Evolutionary conservation across 2,329 filamentous ascomycete species (phyloP), one percentile per base, ranked within the genome.

Genomic region (Didymella sp.): DNA sequence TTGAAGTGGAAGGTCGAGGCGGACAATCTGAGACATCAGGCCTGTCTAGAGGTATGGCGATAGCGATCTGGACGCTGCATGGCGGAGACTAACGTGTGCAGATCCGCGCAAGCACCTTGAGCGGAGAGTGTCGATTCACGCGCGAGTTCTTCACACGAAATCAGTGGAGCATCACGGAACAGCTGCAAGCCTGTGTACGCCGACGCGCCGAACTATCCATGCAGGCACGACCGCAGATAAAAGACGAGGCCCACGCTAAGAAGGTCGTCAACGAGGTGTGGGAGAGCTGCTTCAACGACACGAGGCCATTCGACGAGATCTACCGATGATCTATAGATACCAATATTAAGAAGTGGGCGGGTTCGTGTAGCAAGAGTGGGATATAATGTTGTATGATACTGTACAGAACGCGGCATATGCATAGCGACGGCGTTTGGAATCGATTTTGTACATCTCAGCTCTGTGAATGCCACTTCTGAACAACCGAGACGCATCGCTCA

Each of bases 181-280:
- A 98, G 74, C 89, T 98, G 76, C 95, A 99, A 72, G 86, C 93
- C 69, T 99, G 95, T 77, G 94, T 99, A 49, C 84, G 92, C 59
- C 81, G 86, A 71, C 83, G 95, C 66, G 95, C 95, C 11, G 87
- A 92, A 30, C 79, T 90, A 65, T 96, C 91, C 21, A 86, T 99
- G 67, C 85, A 87, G 80, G 87, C 85, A 30, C 83, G 95, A 59
- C 92, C 92, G 15, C 83, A 84, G 43, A 95, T 93, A 73, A 91
- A 90, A 75, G 90, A 96, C 76, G 88, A 96, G 68, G 87, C 88
- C 13, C 91, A 98, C 66, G 95, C 95, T 4, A 85, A 87, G 48
- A 91, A 90, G 78, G 88, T 96, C 24, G 92, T 99, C 56, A 95
- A 98, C 77, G 89, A 96, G 77, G 95, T 99, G n/a, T 99, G 94